Evolutionary conservation across 208 protist genomes (phyloP).

Genomic region (Trypanosoma platydactyli): DNA sequence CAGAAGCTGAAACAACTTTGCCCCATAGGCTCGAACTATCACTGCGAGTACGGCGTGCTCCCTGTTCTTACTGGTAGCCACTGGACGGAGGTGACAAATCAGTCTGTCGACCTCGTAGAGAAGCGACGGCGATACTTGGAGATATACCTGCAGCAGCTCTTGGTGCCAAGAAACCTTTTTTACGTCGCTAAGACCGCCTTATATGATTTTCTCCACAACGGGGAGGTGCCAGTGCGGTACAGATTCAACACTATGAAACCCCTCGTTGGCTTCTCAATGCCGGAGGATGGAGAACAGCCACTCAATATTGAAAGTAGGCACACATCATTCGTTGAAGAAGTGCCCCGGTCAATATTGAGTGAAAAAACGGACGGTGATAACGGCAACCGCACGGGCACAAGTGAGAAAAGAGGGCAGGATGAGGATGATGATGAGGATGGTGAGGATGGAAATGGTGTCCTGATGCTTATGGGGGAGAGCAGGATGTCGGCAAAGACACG

Average conservation of each 20-base stretch:
- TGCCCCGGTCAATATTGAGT: too few species aligned
- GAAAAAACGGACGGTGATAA: too few species aligned
- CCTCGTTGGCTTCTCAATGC: constrained; percentile 26
- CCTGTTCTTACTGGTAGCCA: constrained; percentile 77
- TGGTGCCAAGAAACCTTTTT: constrained; percentile 76
- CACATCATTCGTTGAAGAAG: not conserved
- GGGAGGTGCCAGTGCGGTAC: constrained; percentile 51
- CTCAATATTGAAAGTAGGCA: not conserved
- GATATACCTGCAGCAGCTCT: constrained; percentile 84
- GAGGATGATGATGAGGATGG: too few species aligned
- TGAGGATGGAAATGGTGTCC: too few species aligned
- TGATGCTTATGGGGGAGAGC: too few species aligned
- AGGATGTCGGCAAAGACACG: too few species aligned
- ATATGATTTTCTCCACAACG: constrained; percentile 83
- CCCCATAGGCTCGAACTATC: constrained; percentile 29
- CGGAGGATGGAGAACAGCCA: not conserved
- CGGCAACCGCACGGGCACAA: too few species aligned
- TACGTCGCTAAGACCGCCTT: constrained; percentile 64
- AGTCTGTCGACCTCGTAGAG: constrained; percentile 77
- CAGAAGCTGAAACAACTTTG: constrained; percentile 64
- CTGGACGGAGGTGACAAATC: constrained; percentile 89
- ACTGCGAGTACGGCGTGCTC: constrained; percentile 74
- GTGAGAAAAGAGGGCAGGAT: too few species aligned
- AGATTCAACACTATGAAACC: constrained; percentile 14
- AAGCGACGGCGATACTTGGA: constrained; percentile 73